Conservation (phyloP, 148 eudicot species). For the Rhododendron williamsianum region DNA sequence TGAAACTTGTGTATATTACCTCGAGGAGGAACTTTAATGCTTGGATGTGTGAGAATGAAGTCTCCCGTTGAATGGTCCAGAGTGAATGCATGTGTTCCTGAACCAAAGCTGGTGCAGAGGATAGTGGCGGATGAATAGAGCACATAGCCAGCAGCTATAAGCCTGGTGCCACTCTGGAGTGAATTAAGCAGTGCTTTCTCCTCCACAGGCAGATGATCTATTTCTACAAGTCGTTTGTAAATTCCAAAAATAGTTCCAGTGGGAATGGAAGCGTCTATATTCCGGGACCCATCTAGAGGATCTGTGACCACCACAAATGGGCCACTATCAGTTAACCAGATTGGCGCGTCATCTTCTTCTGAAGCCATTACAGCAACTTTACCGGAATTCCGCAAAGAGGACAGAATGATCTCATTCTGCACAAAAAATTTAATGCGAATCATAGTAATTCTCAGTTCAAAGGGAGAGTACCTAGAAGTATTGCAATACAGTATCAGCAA, state of each 20-base stretch:
- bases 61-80: constrained; percentile 84
- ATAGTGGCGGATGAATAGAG: constrained; percentile 98
- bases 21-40: constrained; percentile 74
- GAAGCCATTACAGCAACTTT: constrained; percentile 97
- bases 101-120: constrained; percentile 78
- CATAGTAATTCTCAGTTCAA: not conserved
- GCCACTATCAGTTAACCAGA: constrained; percentile 71
- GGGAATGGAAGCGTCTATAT: constrained; percentile 97
- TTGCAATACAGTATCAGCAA: not conserved
- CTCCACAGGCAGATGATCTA: constrained; percentile 63
- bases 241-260: constrained; percentile 95
- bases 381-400: constrained; percentile 67
- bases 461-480: not conserved
- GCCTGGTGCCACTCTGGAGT: constrained; percentile 76
- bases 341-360: constrained; percentile 92
- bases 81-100: constrained; percentile 78
- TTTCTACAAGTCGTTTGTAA: constrained; percentile 63
- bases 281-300: constrained; percentile 94
- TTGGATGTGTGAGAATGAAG: constrained; percentile 77
- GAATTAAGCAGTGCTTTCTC: constrained; percentile 79
- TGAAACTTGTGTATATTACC: constrained; percentile 30
- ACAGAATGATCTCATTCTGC: constrained; percentile 87
- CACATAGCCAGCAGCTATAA: constrained; percentile 86
- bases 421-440: constrained; percentile 1
- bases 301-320: constrained; percentile 94